These are phyloP conservation scores for Abrus pulchellus DNA, from an alignment of 306 rosid genomes.

Conservation along the genomic window DNA sequence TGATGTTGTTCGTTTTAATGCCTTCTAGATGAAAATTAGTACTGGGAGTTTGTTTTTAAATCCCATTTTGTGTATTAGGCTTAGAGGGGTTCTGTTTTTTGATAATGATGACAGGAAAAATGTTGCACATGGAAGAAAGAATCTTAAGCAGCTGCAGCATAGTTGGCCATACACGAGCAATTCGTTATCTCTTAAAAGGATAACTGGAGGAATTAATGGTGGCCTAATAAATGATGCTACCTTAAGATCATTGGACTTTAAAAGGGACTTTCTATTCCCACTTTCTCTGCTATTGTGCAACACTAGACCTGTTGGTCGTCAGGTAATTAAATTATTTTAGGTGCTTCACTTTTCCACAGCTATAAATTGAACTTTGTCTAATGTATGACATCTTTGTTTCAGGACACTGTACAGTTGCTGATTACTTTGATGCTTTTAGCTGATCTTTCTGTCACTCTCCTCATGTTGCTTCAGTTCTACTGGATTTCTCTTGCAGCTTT, in stretches of 20 bases:
- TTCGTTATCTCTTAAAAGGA: conserved; percentile 78
- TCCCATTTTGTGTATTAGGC: conserved; percentile 11
- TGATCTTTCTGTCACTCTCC: conserved; percentile 91
- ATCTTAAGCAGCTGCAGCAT: conserved; percentile 71
- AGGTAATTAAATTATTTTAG: conserved; percentile 62
- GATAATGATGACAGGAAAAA: conserved; percentile 58
- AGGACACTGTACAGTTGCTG: conserved; percentile 90
- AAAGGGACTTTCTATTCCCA: conserved; percentile 81
- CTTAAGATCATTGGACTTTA: conserved; percentile 76
- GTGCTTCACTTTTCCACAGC: conserved; percentile 27
- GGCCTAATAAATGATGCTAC: conserved; percentile 86
- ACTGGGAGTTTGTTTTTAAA: conserved; percentile 30
- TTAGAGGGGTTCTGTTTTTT: conserved; percentile 32
- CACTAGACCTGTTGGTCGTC: conserved; percentile 95
- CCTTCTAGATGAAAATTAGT: conserved; percentile 33
- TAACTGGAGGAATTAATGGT: conserved; percentile 95
- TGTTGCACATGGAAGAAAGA: conserved; percentile 58
- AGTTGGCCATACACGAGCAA: conserved; percentile 77
- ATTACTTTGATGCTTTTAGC: conserved; percentile 82
- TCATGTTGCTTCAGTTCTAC: conserved; percentile 92
- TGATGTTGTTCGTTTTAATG: conserved; percentile 34
- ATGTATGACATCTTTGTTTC: conserved; percentile 56
- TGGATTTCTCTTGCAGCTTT: conserved; percentile 96
- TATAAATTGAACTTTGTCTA: conserved; percentile 47
- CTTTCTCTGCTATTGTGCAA: conserved; percentile 85